These are phyloP conservation scores for Kandelia obovata DNA, from an alignment of 345 rosid genomes.

Conservation along the genomic window DNA sequence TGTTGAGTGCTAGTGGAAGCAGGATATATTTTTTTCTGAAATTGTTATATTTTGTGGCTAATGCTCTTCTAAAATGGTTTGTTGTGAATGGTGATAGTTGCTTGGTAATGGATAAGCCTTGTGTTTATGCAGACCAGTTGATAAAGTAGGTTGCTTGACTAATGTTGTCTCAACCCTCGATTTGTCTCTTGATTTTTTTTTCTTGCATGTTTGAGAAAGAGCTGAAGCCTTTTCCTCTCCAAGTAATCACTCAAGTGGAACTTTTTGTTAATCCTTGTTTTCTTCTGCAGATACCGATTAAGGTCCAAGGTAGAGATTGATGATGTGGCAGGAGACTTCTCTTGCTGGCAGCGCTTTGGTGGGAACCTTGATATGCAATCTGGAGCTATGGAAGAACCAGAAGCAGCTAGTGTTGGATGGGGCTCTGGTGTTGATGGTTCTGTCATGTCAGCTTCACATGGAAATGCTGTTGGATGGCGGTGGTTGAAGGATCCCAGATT, in stretches of 20 bases:
- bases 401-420: conserved; percentile 67
- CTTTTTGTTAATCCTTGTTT: background rate
- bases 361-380: conserved; percentile 35
- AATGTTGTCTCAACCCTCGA: too few relatives aligned
- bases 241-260: background rate
- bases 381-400: conserved; percentile 47
- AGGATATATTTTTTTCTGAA: too few relatives aligned
- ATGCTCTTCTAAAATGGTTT: too few relatives aligned
- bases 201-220: background rate
- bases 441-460: conserved; percentile 54
- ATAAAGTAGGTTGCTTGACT: too few relatives aligned
- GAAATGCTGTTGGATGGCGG: conserved; percentile 59
- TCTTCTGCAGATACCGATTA: conserved; percentile 59
- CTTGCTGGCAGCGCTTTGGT: conserved; percentile 84
- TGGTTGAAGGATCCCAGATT: conserved; percentile 93
- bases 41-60: too few relatives aligned
- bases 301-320: conserved; percentile 90
- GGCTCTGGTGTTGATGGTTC: conserved; percentile 52
- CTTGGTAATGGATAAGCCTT: too few relatives aligned
- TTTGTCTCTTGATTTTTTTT: background rate
- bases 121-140: too few relatives aligned
- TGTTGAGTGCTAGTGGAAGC: too few relatives aligned
- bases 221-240: background rate
- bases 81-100: too few relatives aligned
- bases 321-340: conserved; percentile 58